Evolutionary conservation across 176 grass and related monocot genomes (phyloP).

Genomic region (Guadua angustifolia): DNA sequence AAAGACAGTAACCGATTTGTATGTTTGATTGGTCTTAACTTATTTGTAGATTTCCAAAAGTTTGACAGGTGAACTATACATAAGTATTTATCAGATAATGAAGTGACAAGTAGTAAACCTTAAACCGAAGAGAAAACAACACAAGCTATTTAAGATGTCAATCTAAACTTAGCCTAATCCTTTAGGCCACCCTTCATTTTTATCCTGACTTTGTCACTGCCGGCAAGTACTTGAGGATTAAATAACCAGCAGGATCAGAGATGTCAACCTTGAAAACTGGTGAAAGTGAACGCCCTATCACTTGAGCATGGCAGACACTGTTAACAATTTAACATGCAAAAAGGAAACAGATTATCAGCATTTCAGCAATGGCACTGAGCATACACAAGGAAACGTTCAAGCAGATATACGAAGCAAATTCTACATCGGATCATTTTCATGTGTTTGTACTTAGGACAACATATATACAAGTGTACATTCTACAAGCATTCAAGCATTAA

Average conservation of each 20-base stretch:
- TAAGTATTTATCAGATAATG: too few relatives aligned
- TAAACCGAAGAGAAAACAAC: too few relatives aligned
- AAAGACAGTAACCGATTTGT: too few relatives aligned
- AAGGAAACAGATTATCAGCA: not conserved
- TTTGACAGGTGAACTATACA: too few relatives aligned
- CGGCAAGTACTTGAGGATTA: slow-evolving; percentile 65
- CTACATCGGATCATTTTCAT: slow-evolving; percentile 16
- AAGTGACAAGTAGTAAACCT: too few relatives aligned
- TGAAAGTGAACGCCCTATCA: slow-evolving; percentile 64
- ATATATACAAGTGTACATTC: not conserved
- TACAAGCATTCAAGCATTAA: not conserved
- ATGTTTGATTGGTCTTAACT: too few relatives aligned
- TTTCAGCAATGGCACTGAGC: not conserved
- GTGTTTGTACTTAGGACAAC: not conserved
- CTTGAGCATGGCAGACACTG: slow-evolving; percentile 80
- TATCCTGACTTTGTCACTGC: too few relatives aligned
- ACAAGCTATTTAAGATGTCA: too few relatives aligned
- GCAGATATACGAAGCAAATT: not conserved
- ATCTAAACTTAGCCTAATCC: too few relatives aligned
- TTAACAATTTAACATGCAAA: slow-evolving; percentile 33
- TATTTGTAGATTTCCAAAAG: too few relatives aligned
- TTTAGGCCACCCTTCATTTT: too few relatives aligned
- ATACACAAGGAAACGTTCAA: slow-evolving; percentile 31
- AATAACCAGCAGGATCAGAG: slow-evolving; percentile 20
- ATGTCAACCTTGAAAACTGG: slow-evolving; percentile 57